Evolutionary conservation across 352 stramenopile species (phyloP).

Genomic region (Pythium guiyangense): DNA sequence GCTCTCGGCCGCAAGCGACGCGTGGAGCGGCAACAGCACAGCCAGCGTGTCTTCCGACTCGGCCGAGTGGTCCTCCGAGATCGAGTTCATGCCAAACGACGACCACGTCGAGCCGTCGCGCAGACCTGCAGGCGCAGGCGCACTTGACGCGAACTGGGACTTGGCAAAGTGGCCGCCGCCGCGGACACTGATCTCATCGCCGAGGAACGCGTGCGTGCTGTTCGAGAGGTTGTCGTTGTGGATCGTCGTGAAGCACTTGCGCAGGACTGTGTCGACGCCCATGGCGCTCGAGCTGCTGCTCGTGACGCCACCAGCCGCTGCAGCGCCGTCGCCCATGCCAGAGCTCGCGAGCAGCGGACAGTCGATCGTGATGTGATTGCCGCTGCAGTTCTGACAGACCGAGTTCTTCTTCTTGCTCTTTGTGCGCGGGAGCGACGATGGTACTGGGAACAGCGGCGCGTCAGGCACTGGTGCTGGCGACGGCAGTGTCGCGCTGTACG

Average conservation of each 20-base stretch:
- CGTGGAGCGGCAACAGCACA: constrained; percentile 31
- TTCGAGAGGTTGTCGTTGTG: constrained; percentile 85
- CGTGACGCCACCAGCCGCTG: constrained; percentile 4
- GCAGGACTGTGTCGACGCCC: constrained; percentile 67
- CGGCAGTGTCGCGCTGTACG: neutral
- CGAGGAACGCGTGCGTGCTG: constrained; percentile 79
- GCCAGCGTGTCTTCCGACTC: constrained; percentile 44
- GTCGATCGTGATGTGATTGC: constrained; percentile 78
- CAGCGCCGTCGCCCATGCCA: constrained; percentile 25
- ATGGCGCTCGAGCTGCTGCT: constrained; percentile 6
- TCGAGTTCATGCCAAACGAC: constrained; percentile 70
- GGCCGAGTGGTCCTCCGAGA: constrained; percentile 36
- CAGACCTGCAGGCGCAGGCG: no score
- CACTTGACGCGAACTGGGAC: no score
- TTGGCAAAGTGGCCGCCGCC: constrained; percentile 52
- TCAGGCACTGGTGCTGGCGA: neutral
- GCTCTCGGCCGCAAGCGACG: constrained; percentile 5
- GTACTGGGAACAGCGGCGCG: constrained; percentile 25
- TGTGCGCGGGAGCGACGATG: constrained; percentile 28
- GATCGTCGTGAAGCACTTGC: constrained; percentile 83
- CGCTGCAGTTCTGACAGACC: constrained; percentile 73
- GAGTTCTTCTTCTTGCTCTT: constrained; percentile 65
- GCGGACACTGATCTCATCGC: constrained; percentile 82
- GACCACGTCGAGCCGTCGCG: constrained; percentile 23
- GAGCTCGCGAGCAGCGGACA: constrained; percentile 67